phyloP scores from a whole-genome alignment of 2,329 filamentous ascomycete species.

The Fusarium sp. region DNA sequence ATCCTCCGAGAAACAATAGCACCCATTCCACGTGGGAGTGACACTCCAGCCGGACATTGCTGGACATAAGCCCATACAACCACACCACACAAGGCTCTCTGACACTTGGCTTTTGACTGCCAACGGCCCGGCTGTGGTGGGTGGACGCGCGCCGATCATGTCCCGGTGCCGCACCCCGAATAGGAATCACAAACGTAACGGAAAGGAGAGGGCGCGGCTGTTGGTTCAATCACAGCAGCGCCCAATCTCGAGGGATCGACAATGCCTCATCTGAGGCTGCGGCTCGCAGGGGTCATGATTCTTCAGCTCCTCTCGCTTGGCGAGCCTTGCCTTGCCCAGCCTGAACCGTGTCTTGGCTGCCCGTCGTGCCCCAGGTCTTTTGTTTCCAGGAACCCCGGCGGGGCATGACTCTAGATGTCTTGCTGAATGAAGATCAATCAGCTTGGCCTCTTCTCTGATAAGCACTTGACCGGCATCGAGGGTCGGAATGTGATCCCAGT shows the following conservation, averaged over 20 bases:
- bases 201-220: conserved; percentile 1
- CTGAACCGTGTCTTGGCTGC: conserved; percentile 1
- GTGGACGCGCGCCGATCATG: background rate
- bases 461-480: background rate
- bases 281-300: no score
- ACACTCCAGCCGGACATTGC: no score
- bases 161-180: background rate
- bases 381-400: no score
- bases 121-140: conserved; percentile 9
- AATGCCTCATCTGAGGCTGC: conserved; percentile 3
- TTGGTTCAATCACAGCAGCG: background rate
- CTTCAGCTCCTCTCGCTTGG: no score
- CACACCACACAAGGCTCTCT: no score
- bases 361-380: no score
- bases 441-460: background rate
- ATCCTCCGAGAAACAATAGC: no score
- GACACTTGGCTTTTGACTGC: background rate
- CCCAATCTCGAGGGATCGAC: conserved; percentile 3
- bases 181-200: background rate
- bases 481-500: background rate
- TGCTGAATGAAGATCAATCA: conserved; percentile 2
- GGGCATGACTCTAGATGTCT: background rate
- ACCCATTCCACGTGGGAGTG: no score
- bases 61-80: no score
- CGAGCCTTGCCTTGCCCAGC: background rate